Evolutionary conservation across 495 filamentous ascomycete species (phyloP), one percentile per base, ranked within the genome.

Genomic region (Aspergillus baeticus): DNA sequence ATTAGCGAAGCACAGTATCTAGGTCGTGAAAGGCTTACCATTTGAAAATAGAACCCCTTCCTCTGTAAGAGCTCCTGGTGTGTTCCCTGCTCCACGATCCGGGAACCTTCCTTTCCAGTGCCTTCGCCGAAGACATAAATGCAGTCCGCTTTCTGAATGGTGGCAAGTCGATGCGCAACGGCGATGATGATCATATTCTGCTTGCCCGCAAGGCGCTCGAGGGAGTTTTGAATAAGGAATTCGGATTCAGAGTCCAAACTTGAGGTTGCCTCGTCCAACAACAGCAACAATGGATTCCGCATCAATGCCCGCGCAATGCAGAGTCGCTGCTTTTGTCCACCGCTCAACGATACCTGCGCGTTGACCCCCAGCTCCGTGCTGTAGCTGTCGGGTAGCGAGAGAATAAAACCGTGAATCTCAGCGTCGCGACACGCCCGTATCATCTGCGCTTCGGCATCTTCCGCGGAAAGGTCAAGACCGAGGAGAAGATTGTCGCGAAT

Each of bases 201-300:
- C n/a, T 76, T 79, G 52, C 73, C 74, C 2, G 79, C 69, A 2
- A 85, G 78, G 14, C 74, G 52, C 49, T 87, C 84, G 52, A 90
- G 75, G 0, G 87, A 84, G 8, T 67, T 69, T 65, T 90, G 86
- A 4, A 91, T 83, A 10, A 85, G 63, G 59, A 77, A 79, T 72
- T 90, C 88, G 21, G 78, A 81, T 65, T 87, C 79, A 10, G 84
- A 82, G 57, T 92, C 88, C 17, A 90, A 71, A 37, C 80, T 80
- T 4, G 76, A 81, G 1, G 88, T 92, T 6, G 88, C 85, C 71
- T 92, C 88, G 59, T 92, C 88, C 1, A 92, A 70, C 7, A 92
- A 67, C 49, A 91, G 66, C 18, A 91, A 69, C n/a, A 70, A 63
- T 5, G 88, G 87, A 20, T 84, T 75, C 6, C 87, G 79, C 2